These are phyloP conservation scores for Cronartium quercuum DNA, from an alignment of 1,284 basidiomycete species.

Conservation along the genomic window DNA sequence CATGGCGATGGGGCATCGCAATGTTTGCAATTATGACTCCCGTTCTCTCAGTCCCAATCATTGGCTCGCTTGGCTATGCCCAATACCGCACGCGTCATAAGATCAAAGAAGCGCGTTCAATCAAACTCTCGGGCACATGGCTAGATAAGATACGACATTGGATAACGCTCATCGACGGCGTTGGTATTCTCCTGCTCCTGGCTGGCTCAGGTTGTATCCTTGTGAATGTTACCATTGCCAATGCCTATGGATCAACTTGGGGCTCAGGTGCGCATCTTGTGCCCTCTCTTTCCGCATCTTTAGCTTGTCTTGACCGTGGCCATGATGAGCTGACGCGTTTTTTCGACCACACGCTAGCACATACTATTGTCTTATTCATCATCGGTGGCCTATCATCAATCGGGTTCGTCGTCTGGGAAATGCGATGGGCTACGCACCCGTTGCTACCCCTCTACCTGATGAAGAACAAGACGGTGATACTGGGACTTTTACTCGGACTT, in stretches of 20 bases:
- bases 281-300: neutral
- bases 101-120: constrained; percentile 3
- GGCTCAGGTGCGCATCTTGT: constrained; percentile 41
- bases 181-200: constrained; percentile 49
- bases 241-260: constrained; percentile 47
- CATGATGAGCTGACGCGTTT: neutral
- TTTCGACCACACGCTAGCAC: constrained; percentile 39
- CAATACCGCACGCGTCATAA: constrained; percentile 42
- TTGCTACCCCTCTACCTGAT: constrained; percentile 49
- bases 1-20: constrained; percentile 39
- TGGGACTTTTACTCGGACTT: constrained; percentile 46
- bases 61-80: constrained; percentile 36
- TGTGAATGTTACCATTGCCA: constrained; percentile 49
- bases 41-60: constrained; percentile 46
- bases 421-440: constrained; percentile 47
- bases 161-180: constrained; percentile 49
- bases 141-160: constrained; percentile 30
- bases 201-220: constrained; percentile 49
- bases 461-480: constrained; percentile 48
- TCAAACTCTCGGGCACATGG: constrained; percentile 35
- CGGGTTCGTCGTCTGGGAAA: constrained; percentile 47
- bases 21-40: constrained; percentile 49
- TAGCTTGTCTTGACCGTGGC: neutral
- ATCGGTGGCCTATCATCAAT: constrained; percentile 45
- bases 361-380: constrained; percentile 48